Conservation (phyloP, 805 yeast species). For the Starmerella etchellsii region DNA sequence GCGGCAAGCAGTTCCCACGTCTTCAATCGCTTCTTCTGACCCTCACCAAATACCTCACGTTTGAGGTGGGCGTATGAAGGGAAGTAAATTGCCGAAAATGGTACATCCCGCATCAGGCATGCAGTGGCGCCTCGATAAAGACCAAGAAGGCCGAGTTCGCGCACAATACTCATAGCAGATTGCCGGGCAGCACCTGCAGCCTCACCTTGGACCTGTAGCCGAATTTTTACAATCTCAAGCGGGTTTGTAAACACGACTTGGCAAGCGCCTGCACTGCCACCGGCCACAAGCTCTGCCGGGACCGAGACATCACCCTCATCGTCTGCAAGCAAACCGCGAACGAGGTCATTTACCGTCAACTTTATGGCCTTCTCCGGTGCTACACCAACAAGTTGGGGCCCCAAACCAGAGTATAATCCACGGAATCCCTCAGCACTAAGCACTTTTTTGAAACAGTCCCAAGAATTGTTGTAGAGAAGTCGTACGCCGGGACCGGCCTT, state of each 20-base stretch:
- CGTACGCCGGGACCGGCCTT: constrained; percentile 31
- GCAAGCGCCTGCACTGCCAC: constrained; percentile 91
- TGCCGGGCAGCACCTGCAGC: constrained; percentile 26
- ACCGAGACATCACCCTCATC: constrained; percentile 38
- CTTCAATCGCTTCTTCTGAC: constrained; percentile 57
- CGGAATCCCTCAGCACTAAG: constrained; percentile 60
- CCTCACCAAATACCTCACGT: constrained; percentile 65
- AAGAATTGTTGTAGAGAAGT: constrained; percentile 55
- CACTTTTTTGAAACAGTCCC: constrained; percentile 77
- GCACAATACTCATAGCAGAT: constrained; percentile 59
- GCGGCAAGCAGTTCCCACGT: constrained; percentile 74
- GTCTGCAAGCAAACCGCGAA: constrained; percentile 59
- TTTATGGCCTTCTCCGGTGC: constrained; percentile 98
- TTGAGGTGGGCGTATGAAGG: constrained; percentile 93
- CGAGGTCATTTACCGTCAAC: constrained; percentile 81
- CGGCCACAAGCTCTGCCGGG: constrained; percentile 67
- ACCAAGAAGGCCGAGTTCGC: constrained; percentile 69
- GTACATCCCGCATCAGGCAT: constrained; percentile 87
- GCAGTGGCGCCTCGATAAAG: constrained; percentile 86
- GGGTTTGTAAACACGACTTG: constrained; percentile 96
- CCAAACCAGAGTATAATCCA: constrained; percentile 85
- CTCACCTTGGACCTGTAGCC: constrained; percentile 89
- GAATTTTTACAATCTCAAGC: constrained; percentile 84
- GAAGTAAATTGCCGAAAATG: constrained; percentile 92
- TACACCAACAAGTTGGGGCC: constrained; percentile 90